Evolutionary conservation across 176 grass and related monocot species (phyloP).

Genomic region (Hordeum vulgare): MorexV3_pseudomolecules_assembly NC_058523.1:40425331-40425830

Average conservation of each 20-base stretch:
- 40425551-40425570: neutral
- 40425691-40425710: constrained; percentile 18
- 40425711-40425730: constrained; percentile 39
- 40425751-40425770: constrained; percentile 7
- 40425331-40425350: too few species aligned
- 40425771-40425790: constrained; percentile 15
- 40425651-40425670: constrained; percentile 20
- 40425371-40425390: constrained; percentile 26
- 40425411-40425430: constrained; percentile 39
- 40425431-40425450: constrained; percentile 27
- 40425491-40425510: constrained; percentile 3
- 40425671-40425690: constrained; percentile 35
- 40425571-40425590: neutral
- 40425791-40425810: neutral
- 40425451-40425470: constrained; percentile 19
- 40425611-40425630: neutral
- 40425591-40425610: neutral
- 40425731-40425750: constrained; percentile 35
- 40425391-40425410: constrained; percentile 26
- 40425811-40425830: constrained; percentile 4
- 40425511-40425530: constrained; percentile 43
- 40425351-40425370: neutral
- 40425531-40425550: constrained; percentile 13
- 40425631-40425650: neutral
- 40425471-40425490: constrained; percentile 1